Evolutionary conservation across 2,329 filamentous ascomycete genomes (phyloP), one percentile per base, ranked within the genome.

Genomic region (Alternaria alternata): DNA sequence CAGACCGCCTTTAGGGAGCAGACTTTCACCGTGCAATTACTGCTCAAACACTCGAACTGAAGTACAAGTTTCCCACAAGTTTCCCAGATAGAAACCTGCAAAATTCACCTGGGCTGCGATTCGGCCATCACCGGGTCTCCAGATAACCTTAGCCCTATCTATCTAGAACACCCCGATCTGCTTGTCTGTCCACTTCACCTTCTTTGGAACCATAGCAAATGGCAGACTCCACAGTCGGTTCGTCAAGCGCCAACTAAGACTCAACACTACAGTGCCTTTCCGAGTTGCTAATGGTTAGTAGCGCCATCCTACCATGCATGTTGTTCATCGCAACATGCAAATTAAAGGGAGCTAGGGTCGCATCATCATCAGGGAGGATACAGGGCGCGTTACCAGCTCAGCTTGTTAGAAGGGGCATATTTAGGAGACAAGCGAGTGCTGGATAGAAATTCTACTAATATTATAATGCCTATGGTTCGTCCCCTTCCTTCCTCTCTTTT

Each of bases 1-100:
- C 57, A 49, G 34, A 56, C 61, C 3, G 63, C 53, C 7, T 71
- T 71, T 52, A 68, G 68, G 18, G 68, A 71, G 51, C 60, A 70
- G 22, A 39, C 42, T 20, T 59, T 68, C n/a, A 7, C 22, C 0
- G 67, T 67, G 12, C 43, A 49, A 36, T 57, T 20, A 16, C 11
- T 61, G 20, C 44, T 42, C 20, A 20, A 47, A 20, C 57, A 66
- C 11, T 41, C 49, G 24, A 54, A 58, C 14, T 54, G 22, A 52
- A 51, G 12, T 14, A 26, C 24, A 26, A 26, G 24, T 26, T 26
- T 26, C 26, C 20, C 20, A 43, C 18, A 14, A 20, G 16, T 24
- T 34, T 11, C 22, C 32, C 4, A 11, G 14, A 49, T 24, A 20
- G 20, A 26, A 49, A 26, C 20, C 9, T 8, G 8, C 9, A 18